Percentiles rank a stretch among this genome's conserved stretches.
Conservation (phyloP, 306 rosid species). For the Citrullus amarus region DNA sequence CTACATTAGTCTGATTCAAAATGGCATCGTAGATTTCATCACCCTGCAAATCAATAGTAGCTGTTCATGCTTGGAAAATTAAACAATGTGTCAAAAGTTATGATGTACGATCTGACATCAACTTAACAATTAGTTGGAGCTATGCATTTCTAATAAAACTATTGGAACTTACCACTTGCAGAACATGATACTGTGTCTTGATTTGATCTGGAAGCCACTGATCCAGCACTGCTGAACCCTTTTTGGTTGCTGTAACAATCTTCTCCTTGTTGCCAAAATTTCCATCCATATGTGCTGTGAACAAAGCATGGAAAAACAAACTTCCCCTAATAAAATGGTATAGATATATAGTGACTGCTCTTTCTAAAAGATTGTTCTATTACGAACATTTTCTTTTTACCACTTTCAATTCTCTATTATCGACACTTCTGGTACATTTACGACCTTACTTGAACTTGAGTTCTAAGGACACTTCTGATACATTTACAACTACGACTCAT, state of each 20-base stretch:
- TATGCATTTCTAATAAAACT: neutral
- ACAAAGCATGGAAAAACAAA: neutral
- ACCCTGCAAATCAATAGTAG: conserved; percentile 32
- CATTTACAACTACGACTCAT: neutral
- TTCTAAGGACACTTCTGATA: neutral
- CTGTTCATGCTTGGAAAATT: neutral
- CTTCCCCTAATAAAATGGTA: neutral
- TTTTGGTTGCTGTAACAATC: conserved; percentile 68
- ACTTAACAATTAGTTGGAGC: neutral
- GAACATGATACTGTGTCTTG: conserved; percentile 65
- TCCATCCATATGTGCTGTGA: conserved; percentile 26
- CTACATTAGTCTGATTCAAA: conserved; percentile 84
- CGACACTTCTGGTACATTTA: neutral
- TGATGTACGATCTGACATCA: neutral
- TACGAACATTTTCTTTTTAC: neutral
- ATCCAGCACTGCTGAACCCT: conserved; percentile 81
- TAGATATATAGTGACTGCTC: neutral
- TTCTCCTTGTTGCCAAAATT: conserved; percentile 31
- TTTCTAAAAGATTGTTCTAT: neutral
- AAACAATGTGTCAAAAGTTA: neutral
- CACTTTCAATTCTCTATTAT: neutral
- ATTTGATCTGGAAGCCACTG: conserved; percentile 75
- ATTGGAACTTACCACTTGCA: conserved; percentile 44
- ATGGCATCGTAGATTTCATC: conserved; percentile 81
- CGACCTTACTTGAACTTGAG: no score